Conservation (phyloP, 768 basidiomycete genomes). For the Boletus speciosus region DNA sequence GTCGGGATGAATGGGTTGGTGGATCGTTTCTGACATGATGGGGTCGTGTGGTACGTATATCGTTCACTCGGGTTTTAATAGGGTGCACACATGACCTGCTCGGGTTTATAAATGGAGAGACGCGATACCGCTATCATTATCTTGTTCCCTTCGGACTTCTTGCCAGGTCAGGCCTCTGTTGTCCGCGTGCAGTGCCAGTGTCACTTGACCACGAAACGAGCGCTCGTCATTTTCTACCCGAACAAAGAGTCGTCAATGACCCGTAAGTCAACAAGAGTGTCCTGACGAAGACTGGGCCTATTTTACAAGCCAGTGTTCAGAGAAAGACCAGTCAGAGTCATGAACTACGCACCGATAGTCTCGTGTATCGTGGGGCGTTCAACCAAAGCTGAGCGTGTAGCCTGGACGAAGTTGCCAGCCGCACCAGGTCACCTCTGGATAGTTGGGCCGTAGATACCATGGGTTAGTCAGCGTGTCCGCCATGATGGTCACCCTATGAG, state of each 20-base stretch:
- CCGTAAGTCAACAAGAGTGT: not conserved
- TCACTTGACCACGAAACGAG: not conserved
- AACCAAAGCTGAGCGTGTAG: not conserved
- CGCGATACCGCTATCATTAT: not conserved
- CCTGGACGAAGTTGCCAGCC: not conserved
- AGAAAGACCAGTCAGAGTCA: not conserved
- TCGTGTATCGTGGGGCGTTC: not conserved
- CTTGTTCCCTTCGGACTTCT: not conserved
- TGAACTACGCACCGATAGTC: not conserved
- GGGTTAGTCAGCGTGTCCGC: not conserved
- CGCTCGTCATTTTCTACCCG: not conserved
- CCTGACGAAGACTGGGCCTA: not conserved
- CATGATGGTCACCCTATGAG: not conserved
- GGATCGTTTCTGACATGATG: conserved; percentile 16
- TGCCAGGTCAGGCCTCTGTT: not conserved
- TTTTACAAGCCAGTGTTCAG: not conserved
- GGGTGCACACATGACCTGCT: conserved; percentile 9
- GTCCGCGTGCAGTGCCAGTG: not conserved
- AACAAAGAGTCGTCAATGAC: not conserved
- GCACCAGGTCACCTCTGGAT: not conserved
- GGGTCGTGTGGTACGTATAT: not conserved
- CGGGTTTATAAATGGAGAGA: not conserved
- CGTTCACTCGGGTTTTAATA: not conserved
- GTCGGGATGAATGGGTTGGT: conserved; percentile 58
- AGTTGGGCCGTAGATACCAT: not conserved